phyloP scores from a whole-genome alignment of 2,329 filamentous ascomycete genomes.

The Scortechinia acanthostroma region DNA sequence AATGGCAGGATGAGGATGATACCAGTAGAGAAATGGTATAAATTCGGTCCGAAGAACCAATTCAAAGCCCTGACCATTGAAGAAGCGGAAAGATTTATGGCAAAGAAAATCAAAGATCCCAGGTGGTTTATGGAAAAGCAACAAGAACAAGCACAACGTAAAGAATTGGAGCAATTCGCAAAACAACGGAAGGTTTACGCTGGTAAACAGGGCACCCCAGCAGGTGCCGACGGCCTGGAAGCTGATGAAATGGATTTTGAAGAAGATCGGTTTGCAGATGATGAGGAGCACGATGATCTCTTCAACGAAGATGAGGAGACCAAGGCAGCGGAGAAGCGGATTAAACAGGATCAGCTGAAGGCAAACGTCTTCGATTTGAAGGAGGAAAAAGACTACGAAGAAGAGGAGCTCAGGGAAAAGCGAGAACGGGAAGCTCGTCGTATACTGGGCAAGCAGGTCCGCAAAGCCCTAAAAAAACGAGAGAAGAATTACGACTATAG shows the following conservation, averaged over 20 bases:
- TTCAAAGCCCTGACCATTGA: slow-evolving; percentile 47
- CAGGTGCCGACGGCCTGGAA: slow-evolving; percentile 37
- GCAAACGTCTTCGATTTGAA: slow-evolving; percentile 55
- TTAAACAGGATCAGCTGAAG: slow-evolving; percentile 48
- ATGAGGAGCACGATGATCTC: slow-evolving; percentile 45
- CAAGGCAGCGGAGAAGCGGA: slow-evolving; percentile 39
- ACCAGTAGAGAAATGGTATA: slow-evolving; percentile 65
- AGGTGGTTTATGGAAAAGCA: slow-evolving; percentile 53
- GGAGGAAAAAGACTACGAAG: slow-evolving; percentile 44
- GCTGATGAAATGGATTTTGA: slow-evolving; percentile 63
- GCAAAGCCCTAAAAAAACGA: slow-evolving; percentile 37
- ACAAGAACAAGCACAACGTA: slow-evolving; percentile 32
- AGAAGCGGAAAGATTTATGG: slow-evolving; percentile 52
- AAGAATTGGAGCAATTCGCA: slow-evolving; percentile 28
- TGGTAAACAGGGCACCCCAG: slow-evolving; percentile 20
- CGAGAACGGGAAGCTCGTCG: slow-evolving; percentile 34
- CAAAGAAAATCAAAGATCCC: slow-evolving; percentile 44
- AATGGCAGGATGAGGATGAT: slow-evolving; percentile 47
- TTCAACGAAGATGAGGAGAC: slow-evolving; percentile 53
- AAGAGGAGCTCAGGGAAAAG: slow-evolving; percentile 47
- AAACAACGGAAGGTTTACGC: slow-evolving; percentile 32
- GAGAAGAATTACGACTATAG: slow-evolving; percentile 41
- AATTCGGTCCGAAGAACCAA: slow-evolving; percentile 44
- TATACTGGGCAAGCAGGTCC: slow-evolving; percentile 31
- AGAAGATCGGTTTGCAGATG: slow-evolving; percentile 59